Base-by-base conservation (phyloP, 495 filamentous ascomycete genomes). In the Hyphodiscus hymeniophilus region DNA sequence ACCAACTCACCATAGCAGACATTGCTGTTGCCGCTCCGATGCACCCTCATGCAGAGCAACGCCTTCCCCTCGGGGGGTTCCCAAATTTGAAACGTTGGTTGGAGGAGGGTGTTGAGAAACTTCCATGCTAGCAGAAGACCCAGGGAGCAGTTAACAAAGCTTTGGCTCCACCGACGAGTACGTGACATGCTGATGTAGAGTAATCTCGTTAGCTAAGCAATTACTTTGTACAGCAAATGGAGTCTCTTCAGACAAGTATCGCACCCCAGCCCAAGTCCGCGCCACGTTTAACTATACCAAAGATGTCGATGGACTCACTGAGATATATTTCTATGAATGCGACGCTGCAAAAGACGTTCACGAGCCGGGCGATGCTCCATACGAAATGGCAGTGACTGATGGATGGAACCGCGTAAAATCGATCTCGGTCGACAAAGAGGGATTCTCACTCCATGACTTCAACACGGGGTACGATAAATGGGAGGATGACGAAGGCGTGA, bases 221-320 rank as follows among this genome's bases (percentile, higher is more conserved):
- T 43, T n/a, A n/a, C n/a, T n/a, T n/a, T 28, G 26, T 28, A 10
- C 26, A 28, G 4, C 26, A 10, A 10, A 28, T 28, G 26, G 5
- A 28, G 26, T n/a, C n/a, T n/a, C n/a, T n/a, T n/a, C n/a, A n/a
- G n/a, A n/a, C n/a, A n/a, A n/a, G n/a, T n/a, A n/a, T n/a, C n/a
- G n/a, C 26, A 10, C 26, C 10, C 26, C 4, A 10, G 4, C 26
- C 10, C 5, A 38, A 16, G 33, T 32, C 18, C 12, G 17, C 4
- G 47, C 62, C 4, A 57, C 56, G 8, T 55, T 65, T 38, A 65
- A 65, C 39, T 65, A 65, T 46, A 65, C 61, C 30, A 59, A 63
- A 49, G 47, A 56, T 11, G 48, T 60, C 16, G 42, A 45, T 15
- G 10, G 21, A 33, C 51, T 60, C 12, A 63, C 61, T 11, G 61